Base-by-base conservation (phyloP, 208 protist species). In the Blastocrithidia nonstop region DNA sequence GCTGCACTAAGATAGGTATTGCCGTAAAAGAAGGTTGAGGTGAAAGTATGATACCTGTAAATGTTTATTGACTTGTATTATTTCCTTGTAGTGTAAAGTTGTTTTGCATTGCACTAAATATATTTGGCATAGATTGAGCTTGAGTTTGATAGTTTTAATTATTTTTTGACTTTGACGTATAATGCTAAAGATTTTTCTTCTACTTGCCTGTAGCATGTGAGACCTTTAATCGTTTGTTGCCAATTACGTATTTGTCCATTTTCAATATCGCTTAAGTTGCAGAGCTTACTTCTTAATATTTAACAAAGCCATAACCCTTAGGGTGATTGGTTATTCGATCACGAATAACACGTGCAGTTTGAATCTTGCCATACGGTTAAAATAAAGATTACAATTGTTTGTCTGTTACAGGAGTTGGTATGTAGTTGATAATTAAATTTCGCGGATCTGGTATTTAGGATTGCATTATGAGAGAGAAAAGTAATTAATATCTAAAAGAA, bases 261-360 rank as follows among this genome's bases (percentile, higher is more conserved):
- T 47, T 24, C 21, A 19, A 39, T 3, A 76, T 72, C n/a, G 80
- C 80, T 6, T 21, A 5, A 20, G 61, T 52, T 1, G 75, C 75
- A 6, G 75, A 54, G 22, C 69, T 68, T 37, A 61, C 54, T 19
- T 40, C 61, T 9, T 50, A 59, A 45, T 73, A 90, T 43, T 74
- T 75, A 16, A 90, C 80, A 40, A 94, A 94, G 28, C 81, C 81
- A 61, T 94, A 94, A 20, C 86, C 86, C 8, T 73, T 71, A 40
- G 74, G 86, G 60, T 88, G 66, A 1, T 61, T 56, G 0, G 76
- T 87, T 17, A 67, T 68, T 39, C 70, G 75, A 56, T 94, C 82
- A 57, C 77, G 84, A 11, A 92, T 88, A 31, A 94, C 83, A 50
- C 88, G 83, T 21, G 87, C 73, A 25, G 61, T 73, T 38, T 88